Evolutionary conservation across 768 basidiomycete genomes (phyloP), one percentile per base, ranked within the genome.

Genomic region (Glaciozyma antarctica): DNA sequence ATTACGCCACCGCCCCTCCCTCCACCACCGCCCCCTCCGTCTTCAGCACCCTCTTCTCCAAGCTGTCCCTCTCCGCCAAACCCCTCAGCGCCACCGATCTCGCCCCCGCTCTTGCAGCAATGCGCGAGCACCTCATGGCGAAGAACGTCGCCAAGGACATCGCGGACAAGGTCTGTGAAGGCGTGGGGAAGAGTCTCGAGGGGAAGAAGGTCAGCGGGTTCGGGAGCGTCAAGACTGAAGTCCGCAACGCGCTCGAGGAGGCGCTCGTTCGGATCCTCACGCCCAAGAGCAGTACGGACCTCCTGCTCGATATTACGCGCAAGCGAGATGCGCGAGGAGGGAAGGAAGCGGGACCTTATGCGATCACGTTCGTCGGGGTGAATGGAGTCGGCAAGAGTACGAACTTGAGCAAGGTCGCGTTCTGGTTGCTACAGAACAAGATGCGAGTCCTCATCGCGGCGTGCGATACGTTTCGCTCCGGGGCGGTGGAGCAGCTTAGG

Each of bases 381-480:
- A 99, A 99, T 74, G 95, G 95, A 30, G 95, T 99, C 30, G 95
- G 95, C 41, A 99, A 99, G 80, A 94, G 90, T 72, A 98, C 95
- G 9, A 99, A 98, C 77, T 79, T 99, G 49, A 89, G 88, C 51
- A 99, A 99, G 80, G 94, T 99, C 58, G 93, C 91, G 78, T 99
- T 98, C 79, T 99, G 95, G 95, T 81, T 99, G 47, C 86, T 99
- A 61, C 95, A 99, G 77, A 99, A 99, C 74, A 86, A 88, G 8
- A 77, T 94, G 47, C 81, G 87, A 48, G 94, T 99, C 48, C 81
- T 99, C 70, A 98, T 99, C 72, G 95, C 95, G 51, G 95, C 95
- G 17, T 99, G 95, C 75, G 95, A 99, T 75, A 98, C 95, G 10
- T 99, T 99, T 80, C 80, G 94, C 84, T 86, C 73, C 48, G 95